These are phyloP conservation scores for Mucor plumbeus DNA, from an alignment of 371 early-diverging fungal species.

Conservation along the genomic window DNA sequence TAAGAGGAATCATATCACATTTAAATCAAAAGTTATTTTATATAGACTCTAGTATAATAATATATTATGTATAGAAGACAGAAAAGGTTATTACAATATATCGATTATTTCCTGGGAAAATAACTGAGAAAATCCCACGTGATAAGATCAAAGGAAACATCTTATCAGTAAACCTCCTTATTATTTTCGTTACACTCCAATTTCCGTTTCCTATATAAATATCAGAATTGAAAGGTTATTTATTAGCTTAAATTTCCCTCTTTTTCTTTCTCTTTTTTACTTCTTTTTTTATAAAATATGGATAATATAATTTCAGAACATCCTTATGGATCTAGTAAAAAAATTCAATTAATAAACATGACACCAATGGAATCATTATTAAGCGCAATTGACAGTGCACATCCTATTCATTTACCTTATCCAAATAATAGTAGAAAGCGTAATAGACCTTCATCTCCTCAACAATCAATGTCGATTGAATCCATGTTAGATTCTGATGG, in stretches of 20 bases:
- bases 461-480: constrained; percentile 50
- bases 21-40: no score
- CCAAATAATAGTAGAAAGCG: constrained; percentile 22
- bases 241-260: not conserved
- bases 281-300: constrained; percentile 1
- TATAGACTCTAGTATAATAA: no score
- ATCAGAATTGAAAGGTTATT: not conserved
- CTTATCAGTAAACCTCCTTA: constrained; percentile 45
- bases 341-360: constrained; percentile 32
- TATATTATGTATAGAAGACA: not conserved
- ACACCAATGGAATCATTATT: constrained; percentile 55
- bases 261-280: constrained; percentile 14
- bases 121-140: constrained; percentile 39
- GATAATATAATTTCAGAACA: constrained; percentile 19
- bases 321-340: constrained; percentile 31
- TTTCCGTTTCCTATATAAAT: constrained; percentile 20
- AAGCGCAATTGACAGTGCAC: constrained; percentile 46
- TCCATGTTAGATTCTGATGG: constrained; percentile 26
- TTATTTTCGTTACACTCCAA: constrained; percentile 41
- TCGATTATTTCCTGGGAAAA: constrained; percentile 36
- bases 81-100: constrained; percentile 10
- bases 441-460: constrained; percentile 21
- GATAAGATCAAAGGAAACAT: constrained; percentile 49
- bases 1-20: no score
- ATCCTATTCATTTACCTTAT: constrained; percentile 37